Base-by-base conservation (phyloP, 1,284 basidiomycete species). In the Pseudomicrostroma phylloplanum region DNA sequence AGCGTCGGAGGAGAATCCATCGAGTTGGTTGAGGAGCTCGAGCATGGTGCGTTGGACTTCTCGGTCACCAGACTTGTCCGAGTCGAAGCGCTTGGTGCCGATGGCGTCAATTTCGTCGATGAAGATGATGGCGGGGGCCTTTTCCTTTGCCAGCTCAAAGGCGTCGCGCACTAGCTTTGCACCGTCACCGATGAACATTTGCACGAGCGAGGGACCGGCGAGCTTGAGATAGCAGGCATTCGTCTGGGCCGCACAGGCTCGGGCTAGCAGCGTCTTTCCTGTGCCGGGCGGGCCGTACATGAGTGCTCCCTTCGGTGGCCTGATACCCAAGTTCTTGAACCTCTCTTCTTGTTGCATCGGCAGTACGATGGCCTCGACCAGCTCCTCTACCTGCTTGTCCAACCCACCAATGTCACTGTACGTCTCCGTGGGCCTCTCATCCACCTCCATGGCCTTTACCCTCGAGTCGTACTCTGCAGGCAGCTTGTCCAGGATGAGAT, bases 41-140 rank as follows among this genome's bases (percentile, higher is more conserved):
- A 98, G 84, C 96, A 99, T 98, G 51, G 96, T 99, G 63, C 96
- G 86, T 80, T 99, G 96, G 70, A 98, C 96, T 83, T 99, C 96
- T 67, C 94, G 88, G 81, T 99, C 94, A 68, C 96, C 96, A 54
- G 92, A 91, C 30, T 93, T 96, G 66, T 93, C 94, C 43, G 91
- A 94, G 72, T 98, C 96, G 80, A 98, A 96, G 84, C 94, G 89
- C 82, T 99, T 99, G 3, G 94, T 98, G 76, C 96, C 96, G 75
- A 99, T 87, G 39, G 96, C 96, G 77, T 99, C 96, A 66, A 99
- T 91, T 80, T 99, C 96, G 80, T 99, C 96, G 79, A 99, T 98
- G 81, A 99, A 99, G 43, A 99, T 91, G 68, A 99, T 98, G 59
- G 92, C 94, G 3, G 96, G 94, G 12, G 93, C 91, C 76, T 97